Conservation (phyloP, 768 basidiomycete genomes). For the Panaeolus papilionaceus region DNA sequence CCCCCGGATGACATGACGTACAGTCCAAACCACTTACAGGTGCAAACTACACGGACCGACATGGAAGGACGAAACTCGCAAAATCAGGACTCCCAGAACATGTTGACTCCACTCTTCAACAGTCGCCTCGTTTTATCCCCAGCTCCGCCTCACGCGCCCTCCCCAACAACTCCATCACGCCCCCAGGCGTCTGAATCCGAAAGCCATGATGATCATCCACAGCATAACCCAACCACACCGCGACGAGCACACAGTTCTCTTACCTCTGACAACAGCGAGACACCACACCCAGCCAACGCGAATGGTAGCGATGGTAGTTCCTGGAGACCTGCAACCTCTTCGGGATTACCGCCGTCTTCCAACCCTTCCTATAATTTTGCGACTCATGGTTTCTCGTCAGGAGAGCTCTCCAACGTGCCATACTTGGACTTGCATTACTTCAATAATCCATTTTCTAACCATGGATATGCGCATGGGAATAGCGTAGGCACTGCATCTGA, state of each 20-base stretch:
- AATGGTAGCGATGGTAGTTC: not conserved
- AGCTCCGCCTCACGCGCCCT: not conserved
- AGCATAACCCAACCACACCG: not conserved
- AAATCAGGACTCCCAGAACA: not conserved
- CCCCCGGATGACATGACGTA: not conserved
- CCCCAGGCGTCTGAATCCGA: not conserved
- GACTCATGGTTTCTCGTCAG: conserved; percentile 14
- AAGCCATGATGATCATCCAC: not conserved
- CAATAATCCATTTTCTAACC: conserved; percentile 6
- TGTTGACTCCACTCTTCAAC: conserved; percentile 7
- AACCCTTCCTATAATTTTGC: not conserved
- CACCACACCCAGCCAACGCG: conserved; percentile 19
- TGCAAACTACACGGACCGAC: not conserved
- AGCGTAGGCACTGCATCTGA: conserved; percentile 18
- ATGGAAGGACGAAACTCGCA: not conserved
- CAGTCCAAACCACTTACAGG: not conserved
- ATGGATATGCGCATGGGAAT: conserved; percentile 14
- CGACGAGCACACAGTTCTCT: not conserved
- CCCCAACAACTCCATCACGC: not conserved
- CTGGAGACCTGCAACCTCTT: conserved; percentile 4
- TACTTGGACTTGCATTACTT: conserved; percentile 24
- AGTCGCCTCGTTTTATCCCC: not conserved
- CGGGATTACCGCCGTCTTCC: conserved; percentile 12
- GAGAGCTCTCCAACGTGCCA: conserved; percentile 22
- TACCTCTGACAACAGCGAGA: conserved; percentile 7